Evolutionary conservation across 1,139 yeast genomes (phyloP).

Genomic region (Kodamaea fungicola): DNA sequence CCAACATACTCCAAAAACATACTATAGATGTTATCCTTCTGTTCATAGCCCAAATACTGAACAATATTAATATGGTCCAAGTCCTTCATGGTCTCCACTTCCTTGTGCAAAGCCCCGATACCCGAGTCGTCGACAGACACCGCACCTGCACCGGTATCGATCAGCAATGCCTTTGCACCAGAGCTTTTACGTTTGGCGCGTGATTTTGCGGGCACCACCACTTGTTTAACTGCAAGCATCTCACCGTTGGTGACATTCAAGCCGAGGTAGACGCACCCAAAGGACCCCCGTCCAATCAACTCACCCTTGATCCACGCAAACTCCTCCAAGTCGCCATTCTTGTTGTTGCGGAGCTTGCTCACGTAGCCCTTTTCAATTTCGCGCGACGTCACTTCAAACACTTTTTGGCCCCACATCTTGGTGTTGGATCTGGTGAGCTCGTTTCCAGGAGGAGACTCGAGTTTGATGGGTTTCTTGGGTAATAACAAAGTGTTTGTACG

Average conservation of each 20-base stretch:
- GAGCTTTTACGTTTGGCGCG: constrained; percentile 10
- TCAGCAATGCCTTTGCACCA: not conserved
- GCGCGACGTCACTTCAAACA: constrained; percentile 82
- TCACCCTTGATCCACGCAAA: constrained; percentile 99
- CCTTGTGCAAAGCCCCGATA: constrained; percentile 81
- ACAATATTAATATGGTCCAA: constrained; percentile 92
- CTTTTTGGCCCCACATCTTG: constrained; percentile 96
- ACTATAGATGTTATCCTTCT: constrained; percentile 70
- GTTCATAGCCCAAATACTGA: constrained; percentile 91
- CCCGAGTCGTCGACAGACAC: constrained; percentile 26
- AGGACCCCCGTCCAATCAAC: constrained; percentile 92
- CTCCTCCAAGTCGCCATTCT: constrained; percentile 67
- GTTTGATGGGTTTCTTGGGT: not conserved
- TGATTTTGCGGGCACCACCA: constrained; percentile 55
- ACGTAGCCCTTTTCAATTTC: constrained; percentile 58
- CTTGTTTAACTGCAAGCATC: constrained; percentile 98
- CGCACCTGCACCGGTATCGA: constrained; percentile 3
- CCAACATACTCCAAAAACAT: constrained; percentile 93
- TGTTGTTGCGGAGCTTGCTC: constrained; percentile 57
- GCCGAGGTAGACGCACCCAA: constrained; percentile 93
- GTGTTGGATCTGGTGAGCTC: constrained; percentile 74
- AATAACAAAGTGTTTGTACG: constrained; percentile 7
- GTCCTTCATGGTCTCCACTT: constrained; percentile 92
- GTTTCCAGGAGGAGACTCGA: not conserved
- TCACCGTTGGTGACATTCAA: constrained; percentile 96